Evolutionary conservation across 805 yeast species (phyloP).

Genomic region (Martiniozyma abietophila): DNA sequence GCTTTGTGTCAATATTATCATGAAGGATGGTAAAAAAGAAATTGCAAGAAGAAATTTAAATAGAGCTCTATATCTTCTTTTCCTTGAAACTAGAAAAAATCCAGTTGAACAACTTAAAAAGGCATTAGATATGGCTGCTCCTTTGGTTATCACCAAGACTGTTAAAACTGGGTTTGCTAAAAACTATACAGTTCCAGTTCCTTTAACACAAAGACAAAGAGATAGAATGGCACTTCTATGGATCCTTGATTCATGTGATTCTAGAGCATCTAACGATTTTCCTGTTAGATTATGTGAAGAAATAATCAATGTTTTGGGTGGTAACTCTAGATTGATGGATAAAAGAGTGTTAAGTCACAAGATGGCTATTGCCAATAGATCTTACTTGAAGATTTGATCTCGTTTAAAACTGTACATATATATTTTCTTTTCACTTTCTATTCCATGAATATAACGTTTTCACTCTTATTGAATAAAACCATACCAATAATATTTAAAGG

Average conservation of each 20-base stretch:
- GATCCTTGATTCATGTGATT: constrained; percentile 79
- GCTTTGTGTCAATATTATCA: constrained; percentile 74
- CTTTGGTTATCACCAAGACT: constrained; percentile 69
- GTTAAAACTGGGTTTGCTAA: constrained; percentile 83
- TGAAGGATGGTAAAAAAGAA: constrained; percentile 87
- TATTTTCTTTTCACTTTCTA: neutral
- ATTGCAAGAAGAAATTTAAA: constrained; percentile 65
- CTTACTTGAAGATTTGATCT: constrained; percentile 32
- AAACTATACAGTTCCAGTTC: constrained; percentile 70
- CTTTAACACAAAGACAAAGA: constrained; percentile 75
- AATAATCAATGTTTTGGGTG: constrained; percentile 64
- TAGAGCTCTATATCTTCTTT: constrained; percentile 72
- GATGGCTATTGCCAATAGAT: constrained; percentile 80
- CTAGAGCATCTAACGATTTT: constrained; percentile 71
- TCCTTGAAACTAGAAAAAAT: constrained; percentile 62
- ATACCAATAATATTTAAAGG: neutral
- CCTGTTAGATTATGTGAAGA: constrained; percentile 90
- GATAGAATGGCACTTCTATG: constrained; percentile 80
- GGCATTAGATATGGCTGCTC: constrained; percentile 74
- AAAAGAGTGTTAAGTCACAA: constrained; percentile 78
- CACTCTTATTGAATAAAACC: neutral
- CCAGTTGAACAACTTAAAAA: constrained; percentile 71
- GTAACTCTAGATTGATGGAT: constrained; percentile 76
- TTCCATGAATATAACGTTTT: neutral
- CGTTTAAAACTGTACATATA: constrained; percentile 5